A percentile compares a stretch with the other conserved stretches of the same genome.
Evolutionary conservation across 768 basidiomycete genomes (phyloP).

Genomic region (Grammothele lineata): DNA sequence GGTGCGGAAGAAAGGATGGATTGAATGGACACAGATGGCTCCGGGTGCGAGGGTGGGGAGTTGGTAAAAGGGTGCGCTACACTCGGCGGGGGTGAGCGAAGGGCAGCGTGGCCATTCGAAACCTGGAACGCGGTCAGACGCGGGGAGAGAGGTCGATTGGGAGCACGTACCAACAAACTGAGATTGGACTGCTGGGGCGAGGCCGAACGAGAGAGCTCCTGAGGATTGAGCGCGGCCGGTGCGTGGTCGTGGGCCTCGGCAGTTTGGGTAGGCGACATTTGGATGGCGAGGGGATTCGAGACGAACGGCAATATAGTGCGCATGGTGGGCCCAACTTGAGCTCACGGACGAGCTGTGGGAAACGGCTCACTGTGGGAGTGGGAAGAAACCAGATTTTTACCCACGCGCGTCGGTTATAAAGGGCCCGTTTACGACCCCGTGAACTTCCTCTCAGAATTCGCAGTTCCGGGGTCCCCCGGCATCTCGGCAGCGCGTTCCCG

Average conservation of each 20-base stretch:
- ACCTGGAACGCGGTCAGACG: constrained; percentile 33
- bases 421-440: constrained; percentile 24
- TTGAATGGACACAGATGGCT: constrained; percentile 9
- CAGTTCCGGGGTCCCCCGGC: constrained; percentile 23
- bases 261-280: constrained; percentile 37
- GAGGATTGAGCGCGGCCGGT: constrained; percentile 35
- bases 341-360: constrained; percentile 37
- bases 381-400: constrained; percentile 36
- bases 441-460: constrained; percentile 14
- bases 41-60: constrained; percentile 5
- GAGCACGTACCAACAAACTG: constrained; percentile 34
- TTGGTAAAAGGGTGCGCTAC: constrained; percentile 1
- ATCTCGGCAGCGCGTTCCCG: constrained; percentile 14
- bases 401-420: constrained; percentile 30
- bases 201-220: constrained; percentile 49
- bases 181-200: constrained; percentile 37
- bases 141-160: constrained; percentile 24
- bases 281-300: constrained; percentile 38
- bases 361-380: constrained; percentile 38
- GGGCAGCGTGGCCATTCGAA: constrained; percentile 25
- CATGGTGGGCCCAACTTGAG: constrained; percentile 16
- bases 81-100: constrained; percentile 27
- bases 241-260: constrained; percentile 29
- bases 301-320: constrained; percentile 24
- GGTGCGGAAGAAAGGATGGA: constrained; percentile 11